A percentile compares a stretch with the other conserved stretches of the same genome.
Conservation (phyloP, 768 basidiomycete species). For the Fistulinella prunicolor region DNA sequence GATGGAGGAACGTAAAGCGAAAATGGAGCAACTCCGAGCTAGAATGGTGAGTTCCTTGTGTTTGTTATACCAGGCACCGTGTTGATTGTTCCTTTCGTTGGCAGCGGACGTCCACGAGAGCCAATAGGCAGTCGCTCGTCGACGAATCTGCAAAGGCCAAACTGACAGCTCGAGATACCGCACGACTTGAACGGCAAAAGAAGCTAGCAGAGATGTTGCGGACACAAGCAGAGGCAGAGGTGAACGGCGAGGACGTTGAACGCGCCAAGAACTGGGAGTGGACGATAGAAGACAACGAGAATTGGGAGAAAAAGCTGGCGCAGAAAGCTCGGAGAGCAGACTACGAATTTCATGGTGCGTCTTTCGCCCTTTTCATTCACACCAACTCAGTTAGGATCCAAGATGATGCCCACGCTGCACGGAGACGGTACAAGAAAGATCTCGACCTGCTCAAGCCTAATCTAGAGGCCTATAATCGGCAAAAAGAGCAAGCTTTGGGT, state of each 20-base stretch:
- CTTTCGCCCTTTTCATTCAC: neutral
- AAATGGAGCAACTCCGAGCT: conserved; percentile 70
- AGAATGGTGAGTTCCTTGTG: conserved; percentile 59
- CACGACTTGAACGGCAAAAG: conserved; percentile 84
- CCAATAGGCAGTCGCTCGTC: conserved; percentile 82
- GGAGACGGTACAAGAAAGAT: conserved; percentile 90
- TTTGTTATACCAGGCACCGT: neutral
- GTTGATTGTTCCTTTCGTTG: neutral
- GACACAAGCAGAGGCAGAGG: conserved; percentile 84
- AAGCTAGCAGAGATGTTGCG: conserved; percentile 87
- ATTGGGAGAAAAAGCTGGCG: conserved; percentile 52
- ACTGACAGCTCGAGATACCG: conserved; percentile 72
- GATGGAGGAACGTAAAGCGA: conserved; percentile 73
- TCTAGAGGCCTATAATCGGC: conserved; percentile 78
- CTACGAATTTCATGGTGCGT: conserved; percentile 87
- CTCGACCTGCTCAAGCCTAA: conserved; percentile 87
- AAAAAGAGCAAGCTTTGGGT: conserved; percentile 84
- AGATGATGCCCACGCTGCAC: conserved; percentile 91
- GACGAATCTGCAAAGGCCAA: conserved; percentile 81
- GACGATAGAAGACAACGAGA: conserved; percentile 31
- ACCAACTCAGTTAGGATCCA: neutral
- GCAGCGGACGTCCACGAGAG: conserved; percentile 75
- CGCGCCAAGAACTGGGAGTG: conserved; percentile 93
- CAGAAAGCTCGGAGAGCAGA: conserved; percentile 83
- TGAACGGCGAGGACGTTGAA: conserved; percentile 91